Conservation (phyloP, 2,329 filamentous ascomycete genomes). For the Lecanicillium sp. region DNA sequence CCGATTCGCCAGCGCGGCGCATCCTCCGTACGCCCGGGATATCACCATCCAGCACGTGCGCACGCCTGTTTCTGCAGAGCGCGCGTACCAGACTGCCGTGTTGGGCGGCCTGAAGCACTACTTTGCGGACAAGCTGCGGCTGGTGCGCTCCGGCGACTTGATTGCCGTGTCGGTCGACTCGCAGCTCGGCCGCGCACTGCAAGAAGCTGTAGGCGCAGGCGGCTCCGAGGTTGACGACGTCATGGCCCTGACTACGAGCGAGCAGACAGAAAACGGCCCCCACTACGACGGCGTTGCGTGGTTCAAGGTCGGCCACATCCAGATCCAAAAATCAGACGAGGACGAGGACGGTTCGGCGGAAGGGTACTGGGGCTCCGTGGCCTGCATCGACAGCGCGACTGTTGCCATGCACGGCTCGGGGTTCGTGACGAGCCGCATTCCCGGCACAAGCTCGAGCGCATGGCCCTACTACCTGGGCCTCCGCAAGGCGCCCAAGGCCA, state of each 20-base stretch:
- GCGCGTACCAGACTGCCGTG: constrained; percentile 76
- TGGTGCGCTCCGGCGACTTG: constrained; percentile 81
- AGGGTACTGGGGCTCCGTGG: constrained; percentile 78
- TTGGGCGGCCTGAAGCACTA: constrained; percentile 82
- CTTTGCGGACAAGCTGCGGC: constrained; percentile 74
- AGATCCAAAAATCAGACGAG: constrained; percentile 45
- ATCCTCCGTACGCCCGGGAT: constrained; percentile 59
- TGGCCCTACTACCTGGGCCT: constrained; percentile 90
- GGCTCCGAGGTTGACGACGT: constrained; percentile 68
- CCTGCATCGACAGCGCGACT: constrained; percentile 76
- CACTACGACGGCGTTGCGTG: constrained; percentile 66
- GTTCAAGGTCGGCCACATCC: constrained; percentile 83
- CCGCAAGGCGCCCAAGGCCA: constrained; percentile 54
- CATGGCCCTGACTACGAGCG: constrained; percentile 44
- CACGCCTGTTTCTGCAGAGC: constrained; percentile 81
- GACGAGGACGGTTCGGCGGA: constrained; percentile 56
- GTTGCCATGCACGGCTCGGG: constrained; percentile 91
- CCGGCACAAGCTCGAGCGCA: constrained; percentile 65
- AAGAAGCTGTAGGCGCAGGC: constrained; percentile 58
- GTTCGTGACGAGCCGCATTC: constrained; percentile 74
- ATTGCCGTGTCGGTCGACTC: constrained; percentile 88
- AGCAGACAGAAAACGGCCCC: constrained; percentile 25
- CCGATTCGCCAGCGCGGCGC: constrained; percentile 49
- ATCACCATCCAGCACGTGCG: constrained; percentile 85
- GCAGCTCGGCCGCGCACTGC: constrained; percentile 72